phyloP scores from a whole-genome alignment of 306 rosid genomes.

The Vigna nakashimae region DNA sequence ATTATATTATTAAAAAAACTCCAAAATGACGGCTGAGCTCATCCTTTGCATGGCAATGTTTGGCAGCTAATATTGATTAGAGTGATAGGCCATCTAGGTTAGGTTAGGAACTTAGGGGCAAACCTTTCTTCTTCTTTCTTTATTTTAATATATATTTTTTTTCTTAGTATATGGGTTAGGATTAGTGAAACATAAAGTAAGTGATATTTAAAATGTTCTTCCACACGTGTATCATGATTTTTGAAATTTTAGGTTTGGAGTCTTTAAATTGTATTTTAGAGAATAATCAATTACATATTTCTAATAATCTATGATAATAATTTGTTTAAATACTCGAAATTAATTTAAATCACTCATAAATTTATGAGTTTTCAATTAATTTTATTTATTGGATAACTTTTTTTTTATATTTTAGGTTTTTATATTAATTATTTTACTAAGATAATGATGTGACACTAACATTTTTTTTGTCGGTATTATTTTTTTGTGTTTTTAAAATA shows the following conservation, averaged over 20 bases:
- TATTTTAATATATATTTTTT: background rate
- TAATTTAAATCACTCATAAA: no score
- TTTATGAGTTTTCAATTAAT: no score
- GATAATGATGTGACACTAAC: no score
- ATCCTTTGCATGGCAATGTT: constrained; percentile 21
- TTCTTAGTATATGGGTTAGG: background rate
- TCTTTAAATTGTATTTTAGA: no score
- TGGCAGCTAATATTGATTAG: constrained; percentile 18
- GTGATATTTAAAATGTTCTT: background rate
- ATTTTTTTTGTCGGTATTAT: no score
- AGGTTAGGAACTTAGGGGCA: background rate
- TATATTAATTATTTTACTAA: no score
- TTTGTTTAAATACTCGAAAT: background rate
- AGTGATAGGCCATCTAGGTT: constrained; percentile 5
- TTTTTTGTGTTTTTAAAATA: no score
- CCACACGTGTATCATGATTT: background rate
- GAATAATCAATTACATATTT: no score
- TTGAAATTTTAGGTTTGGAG: background rate
- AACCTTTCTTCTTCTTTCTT: background rate
- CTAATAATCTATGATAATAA: background rate
- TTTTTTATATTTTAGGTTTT: no score
- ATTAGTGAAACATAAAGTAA: constrained; percentile 6
- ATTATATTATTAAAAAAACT: constrained; percentile 12
- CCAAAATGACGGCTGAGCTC: constrained; percentile 63
- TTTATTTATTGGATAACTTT: no score